Conservation (phyloP, 1,284 basidiomycete species). For the Sporisorium iseilematis-ciliati region DNA sequence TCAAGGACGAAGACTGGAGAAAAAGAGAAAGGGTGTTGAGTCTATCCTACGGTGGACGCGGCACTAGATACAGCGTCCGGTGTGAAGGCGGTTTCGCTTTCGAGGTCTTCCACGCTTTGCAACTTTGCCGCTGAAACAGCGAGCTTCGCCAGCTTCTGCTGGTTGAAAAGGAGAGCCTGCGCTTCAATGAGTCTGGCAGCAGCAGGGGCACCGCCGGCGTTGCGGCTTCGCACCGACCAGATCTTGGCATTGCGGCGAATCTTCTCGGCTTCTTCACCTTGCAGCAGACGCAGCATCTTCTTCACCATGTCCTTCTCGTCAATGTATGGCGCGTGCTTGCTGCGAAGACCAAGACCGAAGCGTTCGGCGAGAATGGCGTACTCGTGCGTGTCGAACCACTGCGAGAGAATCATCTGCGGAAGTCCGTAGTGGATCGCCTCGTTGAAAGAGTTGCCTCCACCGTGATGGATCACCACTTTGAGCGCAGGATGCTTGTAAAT, state of each 20-base stretch:
- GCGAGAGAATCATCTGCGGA: conserved; percentile 61
- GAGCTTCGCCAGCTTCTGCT: conserved; percentile 22
- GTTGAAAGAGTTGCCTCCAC: conserved; percentile 67
- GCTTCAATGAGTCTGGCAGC: conserved; percentile 54
- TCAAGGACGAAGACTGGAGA: no score
- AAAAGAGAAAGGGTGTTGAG: neutral
- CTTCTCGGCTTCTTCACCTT: conserved; percentile 31
- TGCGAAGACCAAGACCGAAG: conserved; percentile 52
- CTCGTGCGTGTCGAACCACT: conserved; percentile 66
- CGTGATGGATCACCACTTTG: conserved; percentile 61
- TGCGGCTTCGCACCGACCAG: conserved; percentile 47
- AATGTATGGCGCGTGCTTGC: conserved; percentile 47
- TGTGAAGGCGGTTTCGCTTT: conserved; percentile 6
- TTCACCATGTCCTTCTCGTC: conserved; percentile 46
- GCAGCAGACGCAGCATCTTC: conserved; percentile 45
- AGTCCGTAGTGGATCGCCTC: conserved; percentile 61
- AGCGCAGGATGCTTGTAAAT: conserved; percentile 61
- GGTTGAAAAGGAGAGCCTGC: conserved; percentile 30
- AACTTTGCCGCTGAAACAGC: neutral
- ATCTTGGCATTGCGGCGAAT: conserved; percentile 45
- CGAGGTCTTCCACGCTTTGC: conserved; percentile 2
- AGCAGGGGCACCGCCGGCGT: conserved; percentile 53
- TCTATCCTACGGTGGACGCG: conserved; percentile 15
- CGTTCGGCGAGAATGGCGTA: conserved; percentile 48
- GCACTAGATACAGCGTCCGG: conserved; percentile 16